Conservation (phyloP, 2,329 filamentous ascomycete genomes). For the Ophiostoma sp. region DNA sequence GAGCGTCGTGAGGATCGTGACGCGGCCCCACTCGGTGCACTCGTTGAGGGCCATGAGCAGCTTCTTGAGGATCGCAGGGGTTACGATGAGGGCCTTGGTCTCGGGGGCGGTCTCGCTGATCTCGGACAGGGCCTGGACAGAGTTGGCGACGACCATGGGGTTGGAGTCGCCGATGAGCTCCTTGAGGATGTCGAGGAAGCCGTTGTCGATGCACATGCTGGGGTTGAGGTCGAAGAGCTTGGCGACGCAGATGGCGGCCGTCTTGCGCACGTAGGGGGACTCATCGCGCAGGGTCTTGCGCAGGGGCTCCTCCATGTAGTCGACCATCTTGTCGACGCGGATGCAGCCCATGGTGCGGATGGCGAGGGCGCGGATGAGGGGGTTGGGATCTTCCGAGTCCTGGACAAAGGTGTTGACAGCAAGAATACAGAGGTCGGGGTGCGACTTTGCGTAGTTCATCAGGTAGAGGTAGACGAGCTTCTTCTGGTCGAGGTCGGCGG, state of each 20-base stretch:
- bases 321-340: slow-evolving; percentile 97
- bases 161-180: slow-evolving; percentile 97
- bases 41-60: slow-evolving; percentile 94
- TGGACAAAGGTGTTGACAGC: slow-evolving; percentile 99
- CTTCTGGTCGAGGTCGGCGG: slow-evolving; percentile 91
- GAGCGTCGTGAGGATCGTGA: slow-evolving; percentile 84
- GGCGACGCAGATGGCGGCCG: slow-evolving; percentile 92
- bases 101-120: slow-evolving; percentile 88
- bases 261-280: slow-evolving; percentile 97
- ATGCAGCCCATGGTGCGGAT: slow-evolving; percentile 99
- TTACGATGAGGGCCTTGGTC: slow-evolving; percentile 79
- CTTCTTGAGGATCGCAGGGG: slow-evolving; percentile 80
- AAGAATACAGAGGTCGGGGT: slow-evolving; percentile 95
- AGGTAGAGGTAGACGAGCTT: slow-evolving; percentile 98
- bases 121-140: slow-evolving; percentile 85
- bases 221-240: slow-evolving; percentile 97
- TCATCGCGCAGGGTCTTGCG: slow-evolving; percentile 95
- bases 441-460: slow-evolving; percentile 99
- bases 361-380: slow-evolving; percentile 85
- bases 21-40: slow-evolving; percentile 96
- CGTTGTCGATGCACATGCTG: slow-evolving; percentile 88
- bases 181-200: slow-evolving; percentile 87
- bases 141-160: slow-evolving; percentile 98
- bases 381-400: slow-evolving; percentile 97
- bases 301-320: slow-evolving; percentile 98